Base-by-base conservation (phyloP, 441 rosid species). In the Kokia cookei region DNA sequence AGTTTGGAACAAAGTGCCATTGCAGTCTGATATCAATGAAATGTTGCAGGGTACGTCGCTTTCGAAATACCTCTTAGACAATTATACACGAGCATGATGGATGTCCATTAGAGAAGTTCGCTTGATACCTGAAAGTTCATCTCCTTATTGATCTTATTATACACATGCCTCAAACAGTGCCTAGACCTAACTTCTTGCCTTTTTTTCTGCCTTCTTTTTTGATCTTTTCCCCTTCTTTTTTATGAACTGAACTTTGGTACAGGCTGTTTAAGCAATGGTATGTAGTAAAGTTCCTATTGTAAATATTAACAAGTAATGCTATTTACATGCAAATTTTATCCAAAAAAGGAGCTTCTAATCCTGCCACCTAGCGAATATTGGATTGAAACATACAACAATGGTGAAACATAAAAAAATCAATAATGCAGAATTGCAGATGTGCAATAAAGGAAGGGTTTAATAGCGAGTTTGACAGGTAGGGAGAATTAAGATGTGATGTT, bases 1-100 rank as follows among this genome's bases (percentile, higher is more conserved):
- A 75, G 80, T 66, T 80, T 92, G 12, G 89, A 90, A 59, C 81
- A 81, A 78, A 85, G 82, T 78, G 89, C 87, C 2, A 71, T 84
- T 70, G 80, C 89, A 10, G 87, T 83, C 65, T 90, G 79, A 86
- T 75, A 26, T 53, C 24, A n/a, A 40, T 19, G 27, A 22, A 14
- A 32, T 69, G 11, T 58, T n/a, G 78, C 57, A 45, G 2, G 42
- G 45, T 29, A n/a, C 63, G 69, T 65, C 37, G n/a, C 43, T 50
- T 66, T 51, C 65, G n/a, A 12, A 10, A 57, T 37, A 37, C 69
- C 26, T 22, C 15, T 32, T 50, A 47, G 47, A 69, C 71, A 45
- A 9, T 32, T 19, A 45, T 26, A 45, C 8, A 32, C 7, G 58
- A 62, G 19, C 32, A 6, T 13, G 45, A 45, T 35, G 15, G 22